A percentile compares a stretch with the other conserved stretches of the same genome.
phyloP scores from a whole-genome alignment of 495 filamentous ascomycete species.

The Aspergillus homomorphus region DNA sequence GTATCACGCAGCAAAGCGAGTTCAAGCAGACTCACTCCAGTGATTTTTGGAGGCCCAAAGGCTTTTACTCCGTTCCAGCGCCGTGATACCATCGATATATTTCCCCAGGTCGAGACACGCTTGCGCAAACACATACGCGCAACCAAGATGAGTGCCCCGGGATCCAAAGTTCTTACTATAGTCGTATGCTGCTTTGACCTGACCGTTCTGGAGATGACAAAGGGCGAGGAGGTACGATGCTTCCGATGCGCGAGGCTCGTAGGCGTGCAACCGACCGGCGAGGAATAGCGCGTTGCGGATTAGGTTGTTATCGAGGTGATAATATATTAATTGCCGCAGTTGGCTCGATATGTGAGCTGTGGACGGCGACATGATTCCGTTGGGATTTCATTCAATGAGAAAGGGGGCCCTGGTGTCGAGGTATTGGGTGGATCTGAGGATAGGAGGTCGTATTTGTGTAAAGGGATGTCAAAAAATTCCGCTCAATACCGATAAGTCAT shows the following conservation, averaged over 20 bases:
- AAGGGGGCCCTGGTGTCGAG: background rate
- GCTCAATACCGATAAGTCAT: background rate
- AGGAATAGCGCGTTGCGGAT: constrained; percentile 88
- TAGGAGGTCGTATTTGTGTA: constrained; percentile 10
- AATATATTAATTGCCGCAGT: constrained; percentile 81
- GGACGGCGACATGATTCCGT: constrained; percentile 63
- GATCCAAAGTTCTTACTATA: constrained; percentile 59
- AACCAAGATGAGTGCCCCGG: constrained; percentile 74
- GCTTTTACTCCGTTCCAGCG: constrained; percentile 69
- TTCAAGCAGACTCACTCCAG: constrained; percentile 55
- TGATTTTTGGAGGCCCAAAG: constrained; percentile 69
- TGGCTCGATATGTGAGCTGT: constrained; percentile 67
- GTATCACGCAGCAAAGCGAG: background rate
- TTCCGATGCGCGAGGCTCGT: constrained; percentile 75
- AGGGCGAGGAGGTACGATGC: constrained; percentile 78
- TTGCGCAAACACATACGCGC: constrained; percentile 88
- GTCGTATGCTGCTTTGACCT: constrained; percentile 73
- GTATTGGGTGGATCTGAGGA: constrained; percentile 7
- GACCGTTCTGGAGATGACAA: constrained; percentile 77
- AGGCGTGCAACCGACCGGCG: constrained; percentile 77
- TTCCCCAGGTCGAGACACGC: constrained; percentile 76
- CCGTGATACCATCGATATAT: constrained; percentile 73
- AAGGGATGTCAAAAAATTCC: background rate
- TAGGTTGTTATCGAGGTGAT: constrained; percentile 89
- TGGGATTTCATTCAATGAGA: constrained; percentile 5